Base-by-base conservation (phyloP, 2,329 filamentous ascomycete species). In the Ceratocystis papillata region DNA sequence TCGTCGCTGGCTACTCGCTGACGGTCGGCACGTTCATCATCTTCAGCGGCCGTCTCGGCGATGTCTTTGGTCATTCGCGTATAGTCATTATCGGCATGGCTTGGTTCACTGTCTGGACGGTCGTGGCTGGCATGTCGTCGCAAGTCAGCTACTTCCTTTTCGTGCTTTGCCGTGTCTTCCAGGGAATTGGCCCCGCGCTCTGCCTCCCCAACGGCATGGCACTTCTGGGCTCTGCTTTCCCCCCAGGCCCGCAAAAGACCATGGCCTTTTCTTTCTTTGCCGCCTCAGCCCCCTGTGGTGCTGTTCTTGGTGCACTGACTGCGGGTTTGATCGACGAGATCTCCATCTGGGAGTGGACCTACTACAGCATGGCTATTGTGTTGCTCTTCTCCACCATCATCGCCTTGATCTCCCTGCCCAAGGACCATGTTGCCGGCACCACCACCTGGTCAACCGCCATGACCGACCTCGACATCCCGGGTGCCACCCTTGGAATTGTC, bases 161-260 rank as follows among this genome's bases (percentile, higher is more conserved):
- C 46, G 66, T 69, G 17, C 62, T 68, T 25, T 76, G 77, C n/a
- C 77, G 83, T 5, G 81, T 79, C 0, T 72, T 85, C 2, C 83
- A 86, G 68, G 83, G 83, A 0, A 79, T 86, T 20, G 87, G 86
- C 0, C 82, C 84, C 0, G 84, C 85, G 0, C 76, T 89, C 44
- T 75, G 80, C 10, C 75, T 88, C 28, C 86, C 87, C 0, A 89
- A 87, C 68, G 83, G 78, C 0, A 73, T 88, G 25, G 85, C 84
- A 1, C 77, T 89, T 12, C 73, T 88, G 0, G 85, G 84, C 1
- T 76, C 76, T 0, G 78, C 80, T 0, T 87, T 86, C 69, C 74
- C 77, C 0, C 81, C 81, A 0, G 84, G 85, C 0, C 75, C 73
- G 64, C 77, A 79, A 67, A 87, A 87, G 72, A 79, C 82, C 61